These are phyloP conservation scores for Geotrichum carabidarum DNA, from an alignment of 1,139 yeast species.

Conservation along the genomic window DNA sequence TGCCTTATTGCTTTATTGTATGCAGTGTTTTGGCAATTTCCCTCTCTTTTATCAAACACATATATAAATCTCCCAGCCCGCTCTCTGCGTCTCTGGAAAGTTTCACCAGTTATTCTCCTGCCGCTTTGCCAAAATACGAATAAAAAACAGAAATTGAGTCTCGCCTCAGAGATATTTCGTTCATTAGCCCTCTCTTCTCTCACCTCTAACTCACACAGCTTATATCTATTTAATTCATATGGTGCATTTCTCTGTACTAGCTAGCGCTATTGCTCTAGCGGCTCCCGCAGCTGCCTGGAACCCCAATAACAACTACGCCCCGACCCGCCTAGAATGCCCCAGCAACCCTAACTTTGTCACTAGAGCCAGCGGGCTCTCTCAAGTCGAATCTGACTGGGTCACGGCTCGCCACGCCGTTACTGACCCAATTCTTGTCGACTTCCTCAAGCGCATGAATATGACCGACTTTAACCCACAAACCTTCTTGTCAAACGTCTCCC, in stretches of 20 bases:
- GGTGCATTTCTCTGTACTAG: not conserved
- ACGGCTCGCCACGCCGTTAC: constrained; percentile 48
- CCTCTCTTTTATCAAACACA: no score
- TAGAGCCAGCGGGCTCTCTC: constrained; percentile 25
- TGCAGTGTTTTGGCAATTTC: no score
- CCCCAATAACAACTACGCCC: constrained; percentile 26
- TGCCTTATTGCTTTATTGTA: no score
- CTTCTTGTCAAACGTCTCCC: constrained; percentile 47
- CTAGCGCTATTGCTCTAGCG: constrained; percentile 25
- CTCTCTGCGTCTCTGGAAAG: no score
- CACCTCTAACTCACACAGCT: no score
- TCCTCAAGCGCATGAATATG: constrained; percentile 54
- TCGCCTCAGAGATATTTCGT: no score
- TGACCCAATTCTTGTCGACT: constrained; percentile 49
- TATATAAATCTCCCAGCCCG: no score
- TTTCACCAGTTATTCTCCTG: no score
- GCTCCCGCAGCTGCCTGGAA: constrained; percentile 39
- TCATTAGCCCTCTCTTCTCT: no score
- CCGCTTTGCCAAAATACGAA: no score
- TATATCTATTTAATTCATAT: no score
- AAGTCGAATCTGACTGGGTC: constrained; percentile 27
- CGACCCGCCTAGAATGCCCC: constrained; percentile 30
- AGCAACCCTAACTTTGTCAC: constrained; percentile 22
- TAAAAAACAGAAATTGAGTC: no score
- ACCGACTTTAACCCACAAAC: constrained; percentile 52